Conservation (phyloP, 148 eudicot genomes). For the Camellia lanceoleosa region DNA sequence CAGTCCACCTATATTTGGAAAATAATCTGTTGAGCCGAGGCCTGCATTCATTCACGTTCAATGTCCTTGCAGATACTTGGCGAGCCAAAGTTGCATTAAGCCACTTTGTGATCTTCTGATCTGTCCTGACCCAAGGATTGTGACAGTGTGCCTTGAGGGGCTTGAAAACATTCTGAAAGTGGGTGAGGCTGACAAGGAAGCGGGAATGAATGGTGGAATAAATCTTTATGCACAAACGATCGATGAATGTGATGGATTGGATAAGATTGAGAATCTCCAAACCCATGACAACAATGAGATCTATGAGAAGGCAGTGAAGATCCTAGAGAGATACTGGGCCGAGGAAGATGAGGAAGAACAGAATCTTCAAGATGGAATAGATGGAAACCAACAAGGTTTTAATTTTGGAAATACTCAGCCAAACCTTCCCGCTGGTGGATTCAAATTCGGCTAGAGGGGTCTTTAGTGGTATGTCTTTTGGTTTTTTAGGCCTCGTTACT, state of each 20-base stretch:
- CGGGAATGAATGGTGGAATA: constrained; percentile 11
- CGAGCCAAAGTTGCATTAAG: constrained; percentile 18
- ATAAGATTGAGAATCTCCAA: constrained; percentile 28
- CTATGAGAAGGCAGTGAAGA: constrained; percentile 30
- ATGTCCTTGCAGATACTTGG: constrained; percentile 15
- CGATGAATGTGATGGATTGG: constrained; percentile 29
- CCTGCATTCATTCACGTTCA: background rate
- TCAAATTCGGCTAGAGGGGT: constrained; percentile 17
- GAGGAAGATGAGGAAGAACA: constrained; percentile 29
- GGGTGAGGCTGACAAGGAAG: constrained; percentile 20
- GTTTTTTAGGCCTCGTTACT: background rate
- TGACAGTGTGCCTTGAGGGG: constrained; percentile 21
- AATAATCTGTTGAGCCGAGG: background rate
- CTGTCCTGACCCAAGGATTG: constrained; percentile 23
- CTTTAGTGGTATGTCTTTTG: background rate
- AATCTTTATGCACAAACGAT: constrained; percentile 17
- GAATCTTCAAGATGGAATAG: constrained; percentile 3
- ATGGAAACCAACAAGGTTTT: constrained; percentile 18
- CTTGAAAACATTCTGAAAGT: constrained; percentile 24
- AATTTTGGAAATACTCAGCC: constrained; percentile 23
- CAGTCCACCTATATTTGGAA: background rate
- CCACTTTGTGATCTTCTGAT: constrained; percentile 22
- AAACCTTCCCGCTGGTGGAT: constrained; percentile 23
- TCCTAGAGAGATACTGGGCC: constrained; percentile 26
- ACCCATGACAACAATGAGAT: constrained; percentile 29